phyloP scores from a whole-genome alignment of 1,284 basidiomycete genomes.

The Heterobasidion irregulare region DNA sequence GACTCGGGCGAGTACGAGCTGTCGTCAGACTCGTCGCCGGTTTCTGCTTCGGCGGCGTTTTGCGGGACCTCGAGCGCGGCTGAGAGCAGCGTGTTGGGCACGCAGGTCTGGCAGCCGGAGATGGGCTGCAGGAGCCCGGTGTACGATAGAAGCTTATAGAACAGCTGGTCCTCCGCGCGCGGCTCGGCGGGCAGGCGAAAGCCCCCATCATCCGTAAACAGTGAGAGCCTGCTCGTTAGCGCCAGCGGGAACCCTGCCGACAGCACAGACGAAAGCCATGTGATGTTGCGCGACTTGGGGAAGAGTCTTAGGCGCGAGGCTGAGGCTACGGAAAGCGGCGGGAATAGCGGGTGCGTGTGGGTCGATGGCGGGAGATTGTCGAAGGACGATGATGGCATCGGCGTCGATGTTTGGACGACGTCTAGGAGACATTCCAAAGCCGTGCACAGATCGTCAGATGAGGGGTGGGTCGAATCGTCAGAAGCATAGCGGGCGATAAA shows the following conservation, averaged over 20 bases:
- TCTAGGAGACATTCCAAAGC: constrained; percentile 21
- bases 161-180: constrained; percentile 15
- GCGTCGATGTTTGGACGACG: constrained; percentile 20
- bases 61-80: background rate
- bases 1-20: background rate
- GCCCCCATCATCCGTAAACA: constrained; percentile 14
- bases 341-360: constrained; percentile 14
- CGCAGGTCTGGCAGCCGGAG: background rate
- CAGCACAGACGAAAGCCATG: constrained; percentile 17
- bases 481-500: constrained; percentile 13
- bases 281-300: constrained; percentile 16
- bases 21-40: background rate
- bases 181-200: constrained; percentile 14
- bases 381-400: constrained; percentile 20
- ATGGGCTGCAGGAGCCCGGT: constrained; percentile 22
- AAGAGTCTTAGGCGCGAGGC: constrained; percentile 1
- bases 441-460: constrained; percentile 2
- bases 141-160: constrained; percentile 29
- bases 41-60: background rate
- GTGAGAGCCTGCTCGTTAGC: constrained; percentile 13
- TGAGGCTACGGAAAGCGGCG: constrained; percentile 14
- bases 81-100: background rate
- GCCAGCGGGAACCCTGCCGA: constrained; percentile 15
- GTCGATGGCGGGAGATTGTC: constrained; percentile 8
- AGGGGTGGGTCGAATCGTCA: constrained; percentile 10